These are phyloP conservation scores for Orbilia ellipsospora DNA, from an alignment of 2,329 filamentous ascomycete genomes.

Conservation along the genomic window DNA sequence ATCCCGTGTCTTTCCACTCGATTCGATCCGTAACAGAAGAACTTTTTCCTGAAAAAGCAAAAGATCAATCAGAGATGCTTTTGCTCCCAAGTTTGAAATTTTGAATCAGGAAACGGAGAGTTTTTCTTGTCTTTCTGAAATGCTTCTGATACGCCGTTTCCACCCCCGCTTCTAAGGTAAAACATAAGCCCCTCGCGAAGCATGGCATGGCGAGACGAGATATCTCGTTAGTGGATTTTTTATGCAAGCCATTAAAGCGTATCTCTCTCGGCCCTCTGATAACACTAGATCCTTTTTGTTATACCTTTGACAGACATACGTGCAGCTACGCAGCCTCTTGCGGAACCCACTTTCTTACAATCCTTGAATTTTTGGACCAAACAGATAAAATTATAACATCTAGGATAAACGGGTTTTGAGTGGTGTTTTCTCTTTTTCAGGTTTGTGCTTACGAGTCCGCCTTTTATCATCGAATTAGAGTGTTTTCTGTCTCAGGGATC, in stretches of 20 bases:
- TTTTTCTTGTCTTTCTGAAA: conserved; percentile 6
- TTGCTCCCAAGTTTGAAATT: neutral
- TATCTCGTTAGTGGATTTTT: conserved; percentile 39
- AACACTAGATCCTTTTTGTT: conserved; percentile 23
- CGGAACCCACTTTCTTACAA: neutral
- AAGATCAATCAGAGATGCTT: neutral
- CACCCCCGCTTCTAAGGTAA: conserved; percentile 31
- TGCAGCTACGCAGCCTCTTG: conserved; percentile 50
- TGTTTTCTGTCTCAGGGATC: conserved; percentile 9
- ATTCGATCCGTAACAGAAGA: conserved; percentile 43
- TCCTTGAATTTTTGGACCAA: neutral
- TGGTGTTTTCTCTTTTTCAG: conserved; percentile 4
- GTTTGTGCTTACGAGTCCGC: conserved; percentile 25
- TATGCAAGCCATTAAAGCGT: conserved; percentile 49
- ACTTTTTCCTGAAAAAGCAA: conserved; percentile 33
- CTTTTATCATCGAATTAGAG: conserved; percentile 16
- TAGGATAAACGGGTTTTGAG: conserved; percentile 26
- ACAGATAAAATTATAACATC: conserved; percentile 10
- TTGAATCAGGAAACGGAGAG: conserved; percentile 35
- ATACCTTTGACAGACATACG: conserved; percentile 49
- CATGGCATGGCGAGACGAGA: conserved; percentile 49
- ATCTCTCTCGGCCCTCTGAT: conserved; percentile 31
- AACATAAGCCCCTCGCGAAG: conserved; percentile 31
- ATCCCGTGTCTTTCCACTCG: conserved; percentile 53
- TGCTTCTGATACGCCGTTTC: conserved; percentile 25